Conservation (phyloP, 75 land plant genomes). For the Ceratopteris richardii region DNA sequence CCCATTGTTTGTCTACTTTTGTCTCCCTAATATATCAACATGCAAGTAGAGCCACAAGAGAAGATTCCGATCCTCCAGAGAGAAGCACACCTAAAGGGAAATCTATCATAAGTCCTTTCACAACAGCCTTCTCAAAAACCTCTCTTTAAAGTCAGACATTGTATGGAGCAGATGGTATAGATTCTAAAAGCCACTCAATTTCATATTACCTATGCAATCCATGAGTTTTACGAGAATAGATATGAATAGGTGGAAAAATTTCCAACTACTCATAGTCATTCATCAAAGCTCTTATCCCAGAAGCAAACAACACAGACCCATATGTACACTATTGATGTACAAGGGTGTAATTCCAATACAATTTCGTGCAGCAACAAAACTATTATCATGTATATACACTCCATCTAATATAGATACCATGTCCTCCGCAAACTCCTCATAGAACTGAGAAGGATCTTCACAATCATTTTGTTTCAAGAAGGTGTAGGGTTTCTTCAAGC, state of each 20-base stretch:
- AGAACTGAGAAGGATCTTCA: constrained; percentile 98
- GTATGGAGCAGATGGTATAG: constrained; percentile 71
- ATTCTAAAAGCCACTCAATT: constrained; percentile 73
- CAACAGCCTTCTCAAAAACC: constrained; percentile 90
- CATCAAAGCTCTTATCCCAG: constrained; percentile 91
- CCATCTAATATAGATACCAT: constrained; percentile 88
- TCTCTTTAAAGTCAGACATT: constrained; percentile 49
- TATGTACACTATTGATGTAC: constrained; percentile 97
- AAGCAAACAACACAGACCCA: constrained; percentile 94
- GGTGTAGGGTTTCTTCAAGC: constrained; percentile 34
- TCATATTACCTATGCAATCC: constrained; percentile 62
- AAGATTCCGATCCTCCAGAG: constrained; percentile 95
- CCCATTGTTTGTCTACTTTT: constrained; percentile 77
- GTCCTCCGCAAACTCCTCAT: constrained; percentile 89
- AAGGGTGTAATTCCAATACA: constrained; percentile 95
- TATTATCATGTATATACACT: constrained; percentile 85
- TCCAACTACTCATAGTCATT: constrained; percentile 93
- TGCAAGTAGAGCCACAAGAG: constrained; percentile 86
- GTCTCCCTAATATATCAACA: constrained; percentile 60
- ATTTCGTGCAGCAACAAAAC: constrained; percentile 92
- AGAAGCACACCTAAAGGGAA: constrained; percentile 96
- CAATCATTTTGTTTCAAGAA: constrained; percentile 89
- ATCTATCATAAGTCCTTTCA: constrained; percentile 94
- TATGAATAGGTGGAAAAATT: constrained; percentile 79
- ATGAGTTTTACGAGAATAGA: constrained; percentile 80